phyloP scores from a whole-genome alignment of 768 basidiomycete species.

The Podaxis sp. region DNA sequence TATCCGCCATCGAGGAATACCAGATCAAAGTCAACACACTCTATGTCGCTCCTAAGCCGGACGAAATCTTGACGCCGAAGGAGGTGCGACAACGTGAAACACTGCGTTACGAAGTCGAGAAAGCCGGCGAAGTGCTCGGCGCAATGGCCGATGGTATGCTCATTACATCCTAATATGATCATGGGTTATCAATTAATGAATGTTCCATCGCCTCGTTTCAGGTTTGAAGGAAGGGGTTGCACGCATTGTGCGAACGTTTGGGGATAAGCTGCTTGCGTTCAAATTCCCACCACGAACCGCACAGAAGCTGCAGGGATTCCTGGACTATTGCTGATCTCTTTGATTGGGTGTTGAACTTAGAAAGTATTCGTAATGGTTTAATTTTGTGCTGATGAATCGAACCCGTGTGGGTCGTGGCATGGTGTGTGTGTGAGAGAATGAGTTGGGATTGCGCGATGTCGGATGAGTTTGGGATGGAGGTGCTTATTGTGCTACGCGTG shows the following conservation, averaged over 20 bases:
- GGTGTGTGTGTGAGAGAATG: neutral
- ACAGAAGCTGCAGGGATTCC: constrained; percentile 62
- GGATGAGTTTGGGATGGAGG: neutral
- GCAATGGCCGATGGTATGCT: constrained; percentile 57
- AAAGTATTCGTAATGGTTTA: constrained; percentile 1
- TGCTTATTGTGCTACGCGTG: neutral
- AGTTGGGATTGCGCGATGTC: neutral
- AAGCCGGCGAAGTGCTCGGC: constrained; percentile 49
- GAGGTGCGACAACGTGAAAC: constrained; percentile 34
- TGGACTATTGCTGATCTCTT: constrained; percentile 49
- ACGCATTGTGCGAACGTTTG: constrained; percentile 68
- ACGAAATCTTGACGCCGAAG: constrained; percentile 26
- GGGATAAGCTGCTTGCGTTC: constrained; percentile 69
- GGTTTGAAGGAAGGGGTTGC: constrained; percentile 65
- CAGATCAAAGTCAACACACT: constrained; percentile 45
- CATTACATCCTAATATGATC: neutral
- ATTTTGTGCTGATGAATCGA: neutral
- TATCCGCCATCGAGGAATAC: constrained; percentile 63
- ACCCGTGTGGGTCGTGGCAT: neutral
- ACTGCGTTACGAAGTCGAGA: constrained; percentile 45
- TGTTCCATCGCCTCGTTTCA: constrained; percentile 19
- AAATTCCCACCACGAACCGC: constrained; percentile 71
- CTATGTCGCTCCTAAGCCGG: constrained; percentile 32
- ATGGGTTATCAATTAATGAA: neutral
- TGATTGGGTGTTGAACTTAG: constrained; percentile 1